These are phyloP conservation scores for Tetragonia tetragonoides DNA, from an alignment of 148 eudicot species.

Conservation along the genomic window DNA sequence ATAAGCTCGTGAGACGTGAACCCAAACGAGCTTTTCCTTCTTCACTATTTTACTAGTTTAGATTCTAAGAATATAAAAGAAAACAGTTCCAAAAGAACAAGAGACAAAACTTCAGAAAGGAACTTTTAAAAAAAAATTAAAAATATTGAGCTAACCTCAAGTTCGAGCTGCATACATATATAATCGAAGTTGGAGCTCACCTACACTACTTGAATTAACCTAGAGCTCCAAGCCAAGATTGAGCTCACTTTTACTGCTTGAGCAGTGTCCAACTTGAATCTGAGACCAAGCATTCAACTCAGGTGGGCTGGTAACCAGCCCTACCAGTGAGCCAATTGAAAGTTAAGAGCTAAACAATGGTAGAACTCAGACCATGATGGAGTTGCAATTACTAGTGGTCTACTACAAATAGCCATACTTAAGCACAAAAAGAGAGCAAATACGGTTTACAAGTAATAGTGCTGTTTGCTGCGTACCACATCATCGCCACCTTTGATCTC, in stretches of 20 bases:
- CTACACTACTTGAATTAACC: too few species aligned
- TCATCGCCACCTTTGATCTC: slow-evolving; percentile 92
- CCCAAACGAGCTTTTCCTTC: too few species aligned
- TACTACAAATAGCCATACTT: neutral
- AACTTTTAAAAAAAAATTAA: too few species aligned
- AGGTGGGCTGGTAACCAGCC: neutral
- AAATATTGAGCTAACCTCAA: too few species aligned
- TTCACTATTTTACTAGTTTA: too few species aligned
- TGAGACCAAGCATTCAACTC: neutral
- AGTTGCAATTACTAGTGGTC: neutral
- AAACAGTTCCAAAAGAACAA: too few species aligned
- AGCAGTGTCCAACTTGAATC: neutral
- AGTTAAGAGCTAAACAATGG: neutral
- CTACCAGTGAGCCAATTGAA: neutral
- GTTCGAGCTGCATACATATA: too few species aligned
- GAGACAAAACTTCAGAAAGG: too few species aligned
- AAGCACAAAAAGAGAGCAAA: neutral
- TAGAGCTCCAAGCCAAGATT: neutral
- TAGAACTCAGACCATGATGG: neutral
- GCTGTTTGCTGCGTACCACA: slow-evolving; percentile 53
- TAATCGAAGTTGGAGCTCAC: too few species aligned
- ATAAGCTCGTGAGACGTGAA: too few species aligned
- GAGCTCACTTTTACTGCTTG: neutral
- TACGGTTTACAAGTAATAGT: neutral
- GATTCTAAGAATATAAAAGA: too few species aligned